These are phyloP conservation scores for Rhodosporidiobolus sp. DNA, from an alignment of 768 basidiomycete species.

Conservation along the genomic window DNA sequence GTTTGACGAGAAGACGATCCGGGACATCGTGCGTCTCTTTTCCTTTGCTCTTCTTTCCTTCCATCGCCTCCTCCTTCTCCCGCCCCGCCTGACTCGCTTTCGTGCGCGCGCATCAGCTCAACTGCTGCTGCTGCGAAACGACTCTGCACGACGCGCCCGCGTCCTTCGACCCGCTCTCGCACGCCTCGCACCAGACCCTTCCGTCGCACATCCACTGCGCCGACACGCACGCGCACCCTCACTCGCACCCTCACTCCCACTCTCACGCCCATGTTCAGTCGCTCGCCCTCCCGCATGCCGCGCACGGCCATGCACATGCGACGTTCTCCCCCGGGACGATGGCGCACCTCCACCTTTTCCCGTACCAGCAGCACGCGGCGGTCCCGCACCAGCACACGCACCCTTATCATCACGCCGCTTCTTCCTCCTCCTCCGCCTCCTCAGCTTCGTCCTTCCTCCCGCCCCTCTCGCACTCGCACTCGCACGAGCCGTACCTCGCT, in stretches of 20 bases:
- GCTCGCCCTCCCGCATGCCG: too few relatives aligned
- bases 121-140: slow-evolving; percentile 36
- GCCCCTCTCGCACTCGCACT: not conserved
- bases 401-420: too few relatives aligned
- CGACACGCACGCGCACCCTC: not conserved
- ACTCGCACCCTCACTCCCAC: not conserved
- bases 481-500: not conserved
- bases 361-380: not conserved
- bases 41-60: not conserved
- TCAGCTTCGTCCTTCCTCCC: not conserved
- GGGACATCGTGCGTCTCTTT: slow-evolving; percentile 28
- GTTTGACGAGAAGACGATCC: slow-evolving; percentile 33
- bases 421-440: too few relatives aligned
- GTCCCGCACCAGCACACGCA: not conserved
- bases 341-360: too few relatives aligned
- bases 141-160: slow-evolving; percentile 19
- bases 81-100: not conserved
- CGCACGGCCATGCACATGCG: too few relatives aligned
- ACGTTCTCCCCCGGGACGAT: too few relatives aligned
- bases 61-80: not conserved
- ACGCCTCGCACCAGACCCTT: slow-evolving; percentile 6
- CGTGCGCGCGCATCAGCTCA: slow-evolving; percentile 8
- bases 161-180: slow-evolving; percentile 23
- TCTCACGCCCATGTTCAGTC: too few relatives aligned
- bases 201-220: slow-evolving; percentile 33